phyloP scores from a whole-genome alignment of 306 rosid species.

The Quercus ilex region DNA sequence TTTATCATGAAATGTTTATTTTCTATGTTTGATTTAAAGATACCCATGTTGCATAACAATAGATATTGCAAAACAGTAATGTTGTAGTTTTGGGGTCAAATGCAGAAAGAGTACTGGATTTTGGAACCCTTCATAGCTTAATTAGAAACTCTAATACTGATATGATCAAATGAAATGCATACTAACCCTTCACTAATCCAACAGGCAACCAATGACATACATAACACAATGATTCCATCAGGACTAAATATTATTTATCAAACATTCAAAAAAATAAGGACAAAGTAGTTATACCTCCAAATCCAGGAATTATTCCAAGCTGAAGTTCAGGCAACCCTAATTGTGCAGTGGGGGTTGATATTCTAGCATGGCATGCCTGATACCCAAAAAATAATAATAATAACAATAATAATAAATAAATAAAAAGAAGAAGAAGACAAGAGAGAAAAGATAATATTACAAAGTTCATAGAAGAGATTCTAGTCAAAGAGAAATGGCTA shows the following conservation, averaged over 20 bases:
- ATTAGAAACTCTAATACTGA: background rate
- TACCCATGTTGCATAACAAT: background rate
- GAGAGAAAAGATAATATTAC: background rate
- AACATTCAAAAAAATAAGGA: background rate
- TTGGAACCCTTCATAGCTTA: background rate
- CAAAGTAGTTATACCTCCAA: conserved; percentile 65
- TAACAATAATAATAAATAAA: background rate
- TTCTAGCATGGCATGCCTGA: conserved; percentile 85
- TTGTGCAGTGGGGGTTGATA: conserved; percentile 88
- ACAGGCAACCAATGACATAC: background rate
- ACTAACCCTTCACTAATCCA: background rate
- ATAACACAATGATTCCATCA: background rate
- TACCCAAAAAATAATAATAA: too few relatives aligned
- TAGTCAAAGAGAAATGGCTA: conserved; percentile 8
- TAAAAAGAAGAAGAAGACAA: conserved; percentile 2
- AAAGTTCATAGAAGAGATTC: background rate
- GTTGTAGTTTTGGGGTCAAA: too few relatives aligned
- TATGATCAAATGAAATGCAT: background rate
- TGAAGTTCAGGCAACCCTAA: conserved; percentile 96
- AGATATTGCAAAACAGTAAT: background rate
- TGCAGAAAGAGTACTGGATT: background rate
- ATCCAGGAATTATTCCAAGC: conserved; percentile 97
- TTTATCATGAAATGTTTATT: background rate
- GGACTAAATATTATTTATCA: background rate
- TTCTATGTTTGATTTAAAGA: background rate